Percentiles rank a stretch among this genome's conserved stretches.
phyloP scores from a whole-genome alignment of 1,139 yeast genomes.

The Pichia norvegensis region DNA sequence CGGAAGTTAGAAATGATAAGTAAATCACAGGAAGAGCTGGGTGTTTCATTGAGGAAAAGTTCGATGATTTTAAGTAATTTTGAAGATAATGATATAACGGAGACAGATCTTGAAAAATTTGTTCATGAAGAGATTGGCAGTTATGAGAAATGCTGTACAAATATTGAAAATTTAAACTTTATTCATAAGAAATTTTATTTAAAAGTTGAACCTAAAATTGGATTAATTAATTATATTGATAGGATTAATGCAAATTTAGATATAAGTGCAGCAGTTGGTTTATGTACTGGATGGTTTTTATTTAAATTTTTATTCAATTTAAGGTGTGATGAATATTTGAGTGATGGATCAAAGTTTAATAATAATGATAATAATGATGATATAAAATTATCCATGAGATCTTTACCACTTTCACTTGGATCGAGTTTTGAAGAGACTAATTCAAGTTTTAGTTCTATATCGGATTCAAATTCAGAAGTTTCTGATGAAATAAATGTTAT shows the following conservation, averaged over 20 bases:
- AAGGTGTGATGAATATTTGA: conserved; percentile 12
- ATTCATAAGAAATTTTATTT: conserved; percentile 26
- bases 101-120: conserved; percentile 7
- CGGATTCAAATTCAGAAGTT: too few relatives aligned
- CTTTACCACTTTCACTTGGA: not conserved
- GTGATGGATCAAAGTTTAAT: conserved; percentile 4
- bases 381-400: not conserved
- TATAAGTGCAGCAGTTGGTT: conserved; percentile 25
- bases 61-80: conserved; percentile 25
- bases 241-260: conserved; percentile 25
- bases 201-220: conserved; percentile 24
- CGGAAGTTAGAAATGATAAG: conserved; percentile 8
- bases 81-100: conserved; percentile 11
- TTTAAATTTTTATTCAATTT: conserved; percentile 25
- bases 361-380: not conserved
- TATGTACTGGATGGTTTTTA: conserved; percentile 26
- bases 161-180: conserved; percentile 7
- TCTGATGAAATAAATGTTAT: not conserved
- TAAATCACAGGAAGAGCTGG: conserved; percentile 22
- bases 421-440: not conserved
- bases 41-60: conserved; percentile 21
- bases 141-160: conserved; percentile 11
- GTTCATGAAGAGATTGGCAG: conserved; percentile 10
- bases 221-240: conserved; percentile 23
- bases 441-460: not conserved